Evolutionary conservation across 2,329 filamentous ascomycete genomes (phyloP).

Genomic region (Huntiella bhutanensis): DNA sequence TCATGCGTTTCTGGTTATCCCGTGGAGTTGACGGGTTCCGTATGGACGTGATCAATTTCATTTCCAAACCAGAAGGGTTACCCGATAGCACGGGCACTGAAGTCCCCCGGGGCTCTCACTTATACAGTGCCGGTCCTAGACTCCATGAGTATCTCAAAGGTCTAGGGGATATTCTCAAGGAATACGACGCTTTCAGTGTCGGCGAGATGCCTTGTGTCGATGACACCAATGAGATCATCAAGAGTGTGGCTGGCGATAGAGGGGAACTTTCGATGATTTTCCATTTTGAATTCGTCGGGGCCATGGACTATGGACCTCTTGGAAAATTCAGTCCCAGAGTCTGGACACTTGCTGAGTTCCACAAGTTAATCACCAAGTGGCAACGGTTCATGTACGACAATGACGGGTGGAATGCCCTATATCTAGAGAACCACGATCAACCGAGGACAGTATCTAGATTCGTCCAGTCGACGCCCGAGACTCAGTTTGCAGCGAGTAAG

Average conservation of each 20-base stretch:
- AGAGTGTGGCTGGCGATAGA: slow-evolving; percentile 33
- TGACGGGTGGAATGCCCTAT: slow-evolving; percentile 45
- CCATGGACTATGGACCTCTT: slow-evolving; percentile 26
- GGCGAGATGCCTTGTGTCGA: slow-evolving; percentile 30
- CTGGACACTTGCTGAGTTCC: slow-evolving; percentile 33
- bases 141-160: slow-evolving; percentile 28
- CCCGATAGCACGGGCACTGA: slow-evolving; percentile 23
- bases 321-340: slow-evolving; percentile 25
- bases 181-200: slow-evolving; percentile 32
- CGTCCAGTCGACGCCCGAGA: slow-evolving; percentile 28
- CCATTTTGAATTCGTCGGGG: slow-evolving; percentile 42
- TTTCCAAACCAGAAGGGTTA: slow-evolving; percentile 40
- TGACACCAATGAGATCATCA: slow-evolving; percentile 25
- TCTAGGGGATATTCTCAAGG: slow-evolving; percentile 24
- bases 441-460: slow-evolving; percentile 40
- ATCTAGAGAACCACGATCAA: slow-evolving; percentile 49
- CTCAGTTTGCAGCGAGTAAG: slow-evolving; percentile 34
- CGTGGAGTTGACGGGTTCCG: slow-evolving; percentile 48
- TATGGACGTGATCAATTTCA: slow-evolving; percentile 49
- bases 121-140: slow-evolving; percentile 34
- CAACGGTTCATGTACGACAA: slow-evolving; percentile 40
- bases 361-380: slow-evolving; percentile 35
- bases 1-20: slow-evolving; percentile 57
- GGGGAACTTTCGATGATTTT: slow-evolving; percentile 54
- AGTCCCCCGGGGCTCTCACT: slow-evolving; percentile 20